Evolutionary conservation across 139 green algal species (phyloP).

Genomic region (Chlamydomonas sp.): DNA sequence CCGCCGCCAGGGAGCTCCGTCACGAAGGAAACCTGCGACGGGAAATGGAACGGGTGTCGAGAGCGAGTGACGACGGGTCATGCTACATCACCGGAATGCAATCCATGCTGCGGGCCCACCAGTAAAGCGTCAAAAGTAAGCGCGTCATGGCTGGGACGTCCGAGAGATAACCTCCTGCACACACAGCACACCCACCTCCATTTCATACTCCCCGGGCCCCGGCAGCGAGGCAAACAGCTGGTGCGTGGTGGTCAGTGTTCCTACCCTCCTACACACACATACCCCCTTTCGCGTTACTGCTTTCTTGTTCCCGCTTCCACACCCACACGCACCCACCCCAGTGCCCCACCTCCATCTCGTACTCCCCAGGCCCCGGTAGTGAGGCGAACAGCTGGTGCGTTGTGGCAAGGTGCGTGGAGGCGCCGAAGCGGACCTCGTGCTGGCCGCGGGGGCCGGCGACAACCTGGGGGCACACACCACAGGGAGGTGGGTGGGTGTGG

Average conservation of each 20-base stretch:
- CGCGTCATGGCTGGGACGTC: too few species aligned
- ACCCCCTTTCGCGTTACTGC: too few species aligned
- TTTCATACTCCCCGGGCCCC: constrained; percentile 45
- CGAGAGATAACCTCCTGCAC: too few species aligned
- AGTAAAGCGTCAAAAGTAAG: too few species aligned
- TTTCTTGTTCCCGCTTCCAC: neutral
- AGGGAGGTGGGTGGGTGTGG: neutral
- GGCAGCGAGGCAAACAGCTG: constrained; percentile 41
- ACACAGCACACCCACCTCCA: constrained; percentile 31
- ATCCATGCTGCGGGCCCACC: too few species aligned
- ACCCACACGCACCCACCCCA: neutral
- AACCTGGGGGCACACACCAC: neutral
- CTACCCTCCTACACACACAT: too few species aligned
- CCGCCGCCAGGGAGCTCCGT: neutral
- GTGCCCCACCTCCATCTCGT: constrained; percentile 39
- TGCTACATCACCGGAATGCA: too few species aligned
- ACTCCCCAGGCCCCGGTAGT: constrained; percentile 48
- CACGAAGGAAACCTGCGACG: neutral
- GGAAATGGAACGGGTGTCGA: too few species aligned
- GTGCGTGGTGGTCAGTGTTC: constrained; percentile 6
- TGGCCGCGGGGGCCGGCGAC: constrained; percentile 1
- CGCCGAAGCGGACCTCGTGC: constrained; percentile 14
- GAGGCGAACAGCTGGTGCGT: constrained; percentile 40
- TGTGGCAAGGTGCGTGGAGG: neutral
- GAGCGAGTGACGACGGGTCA: too few species aligned